phyloP scores from a whole-genome alignment of 2,329 filamentous ascomycete genomes.

The Stagonosporopsis vannaccii region DNA sequence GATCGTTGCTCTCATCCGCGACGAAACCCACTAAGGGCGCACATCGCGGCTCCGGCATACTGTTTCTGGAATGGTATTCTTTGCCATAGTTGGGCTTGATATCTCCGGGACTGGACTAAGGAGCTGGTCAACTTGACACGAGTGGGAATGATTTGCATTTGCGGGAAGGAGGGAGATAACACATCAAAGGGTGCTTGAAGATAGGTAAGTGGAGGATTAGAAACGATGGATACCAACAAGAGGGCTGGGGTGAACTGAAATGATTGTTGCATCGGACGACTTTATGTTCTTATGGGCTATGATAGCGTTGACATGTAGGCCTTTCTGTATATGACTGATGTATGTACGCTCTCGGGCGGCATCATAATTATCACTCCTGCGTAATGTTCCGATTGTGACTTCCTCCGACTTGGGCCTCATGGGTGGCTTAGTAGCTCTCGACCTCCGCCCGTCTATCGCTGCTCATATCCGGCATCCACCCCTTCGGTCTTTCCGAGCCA shows the following conservation, averaged over 20 bases:
- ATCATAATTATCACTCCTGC: neutral
- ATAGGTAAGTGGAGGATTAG: neutral
- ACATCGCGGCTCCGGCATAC: neutral
- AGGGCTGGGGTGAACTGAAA: conserved; percentile 1
- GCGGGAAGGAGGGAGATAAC: neutral
- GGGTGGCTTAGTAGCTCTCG: conserved; percentile 45
- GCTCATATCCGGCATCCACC: conserved; percentile 84
- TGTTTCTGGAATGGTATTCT: neutral
- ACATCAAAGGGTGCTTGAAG: neutral
- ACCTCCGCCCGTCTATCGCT: conserved; percentile 52
- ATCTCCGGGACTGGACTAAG: neutral
- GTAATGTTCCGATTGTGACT: neutral
- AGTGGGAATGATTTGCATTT: neutral
- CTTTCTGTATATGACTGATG: conserved; percentile 36
- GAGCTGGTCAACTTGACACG: neutral
- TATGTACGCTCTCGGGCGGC: conserved; percentile 1
- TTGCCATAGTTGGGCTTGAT: neutral
- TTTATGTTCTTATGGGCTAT: conserved; percentile 40
- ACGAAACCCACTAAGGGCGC: conserved; percentile 76
- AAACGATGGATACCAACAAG: conserved; percentile 15
- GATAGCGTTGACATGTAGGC: conserved; percentile 42
- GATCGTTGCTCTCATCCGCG: conserved; percentile 95
- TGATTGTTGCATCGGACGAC: conserved; percentile 20
- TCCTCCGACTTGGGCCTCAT: too few species aligned
- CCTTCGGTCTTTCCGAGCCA: conserved; percentile 86